These are phyloP conservation scores for Septoria linicola DNA, from an alignment of 2,329 filamentous ascomycete species.

Conservation along the genomic window DNA sequence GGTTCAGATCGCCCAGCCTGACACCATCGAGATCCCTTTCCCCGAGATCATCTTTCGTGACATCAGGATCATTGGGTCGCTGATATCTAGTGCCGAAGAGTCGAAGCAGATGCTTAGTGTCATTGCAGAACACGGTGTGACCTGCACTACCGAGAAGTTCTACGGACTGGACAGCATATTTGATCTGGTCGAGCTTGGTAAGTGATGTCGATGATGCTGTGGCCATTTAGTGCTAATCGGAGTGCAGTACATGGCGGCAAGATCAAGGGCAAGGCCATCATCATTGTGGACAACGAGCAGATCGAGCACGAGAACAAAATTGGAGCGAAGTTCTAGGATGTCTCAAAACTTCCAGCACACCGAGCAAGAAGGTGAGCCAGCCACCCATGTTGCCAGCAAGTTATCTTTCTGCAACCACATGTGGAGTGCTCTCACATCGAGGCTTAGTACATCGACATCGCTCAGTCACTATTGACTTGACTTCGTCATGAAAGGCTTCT, in stretches of 20 bases:
- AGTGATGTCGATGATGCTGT: neutral
- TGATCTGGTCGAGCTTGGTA: conserved; percentile 46
- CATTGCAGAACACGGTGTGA: conserved; percentile 45
- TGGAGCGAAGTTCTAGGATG: conserved; percentile 36
- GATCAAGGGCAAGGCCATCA: conserved; percentile 56
- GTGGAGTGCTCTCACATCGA: no score
- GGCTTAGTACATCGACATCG: no score
- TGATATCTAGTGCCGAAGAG: conserved; percentile 39
- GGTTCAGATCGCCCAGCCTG: conserved; percentile 58
- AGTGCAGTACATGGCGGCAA: conserved; percentile 49
- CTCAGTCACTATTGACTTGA: no score
- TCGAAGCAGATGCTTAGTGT: conserved; percentile 37
- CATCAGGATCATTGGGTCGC: conserved; percentile 49
- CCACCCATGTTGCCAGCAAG: no score
- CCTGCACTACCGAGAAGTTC: conserved; percentile 53
- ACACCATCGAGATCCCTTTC: conserved; percentile 43
- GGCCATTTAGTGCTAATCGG: neutral
- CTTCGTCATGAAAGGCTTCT: no score
- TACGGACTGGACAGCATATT: conserved; percentile 54
- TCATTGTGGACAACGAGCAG: conserved; percentile 53
- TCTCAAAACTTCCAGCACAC: neutral
- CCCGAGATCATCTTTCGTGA: conserved; percentile 56
- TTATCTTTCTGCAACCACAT: no score
- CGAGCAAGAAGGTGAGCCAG: neutral
- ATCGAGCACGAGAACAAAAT: conserved; percentile 47